These are phyloP conservation scores for Paraconiothyrium brasiliense DNA, from an alignment of 2,329 filamentous ascomycete species.

Conservation along the genomic window DNA sequence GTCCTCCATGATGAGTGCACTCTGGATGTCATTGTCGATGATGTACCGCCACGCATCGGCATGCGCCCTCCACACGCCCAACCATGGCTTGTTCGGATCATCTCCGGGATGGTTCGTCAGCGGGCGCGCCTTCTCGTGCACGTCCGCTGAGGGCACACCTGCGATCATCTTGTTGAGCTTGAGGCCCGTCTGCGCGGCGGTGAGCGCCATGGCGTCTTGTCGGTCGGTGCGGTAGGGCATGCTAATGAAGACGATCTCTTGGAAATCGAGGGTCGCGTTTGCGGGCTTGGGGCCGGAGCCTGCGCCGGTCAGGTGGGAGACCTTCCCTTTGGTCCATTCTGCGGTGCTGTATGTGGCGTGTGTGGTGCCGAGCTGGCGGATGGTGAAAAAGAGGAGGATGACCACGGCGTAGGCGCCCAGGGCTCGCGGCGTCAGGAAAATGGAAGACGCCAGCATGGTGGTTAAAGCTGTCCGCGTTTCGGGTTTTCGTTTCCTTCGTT, in stretches of 20 bases:
- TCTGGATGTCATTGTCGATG: conserved; percentile 29
- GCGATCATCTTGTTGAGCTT: conserved; percentile 20
- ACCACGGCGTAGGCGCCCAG: conserved; percentile 12
- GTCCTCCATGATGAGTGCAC: conserved; percentile 41
- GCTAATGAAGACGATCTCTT: conserved; percentile 19
- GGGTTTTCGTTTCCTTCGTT: neutral
- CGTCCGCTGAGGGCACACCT: conserved; percentile 9
- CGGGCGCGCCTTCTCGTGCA: conserved; percentile 18
- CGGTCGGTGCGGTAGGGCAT: conserved; percentile 21
- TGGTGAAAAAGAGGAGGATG: conserved; percentile 10
- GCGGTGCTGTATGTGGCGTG: conserved; percentile 8
- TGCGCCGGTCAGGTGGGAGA: neutral
- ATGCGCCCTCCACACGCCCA: conserved; percentile 19
- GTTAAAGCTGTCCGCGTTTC: neutral
- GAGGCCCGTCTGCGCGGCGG: conserved; percentile 19
- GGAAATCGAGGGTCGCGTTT: conserved; percentile 22
- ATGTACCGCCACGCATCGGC: conserved; percentile 25
- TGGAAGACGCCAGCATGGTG: conserved; percentile 8
- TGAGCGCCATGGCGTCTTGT: conserved; percentile 20
- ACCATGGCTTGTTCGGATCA: conserved; percentile 13
- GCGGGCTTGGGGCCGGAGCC: conserved; percentile 4
- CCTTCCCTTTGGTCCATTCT: conserved; percentile 12
- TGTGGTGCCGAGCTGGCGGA: conserved; percentile 15
- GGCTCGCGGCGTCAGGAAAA: conserved; percentile 13
- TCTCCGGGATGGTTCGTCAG: conserved; percentile 12